phyloP scores from a whole-genome alignment of 768 basidiomycete species.

The Leccinum pellstonianum region DNA sequence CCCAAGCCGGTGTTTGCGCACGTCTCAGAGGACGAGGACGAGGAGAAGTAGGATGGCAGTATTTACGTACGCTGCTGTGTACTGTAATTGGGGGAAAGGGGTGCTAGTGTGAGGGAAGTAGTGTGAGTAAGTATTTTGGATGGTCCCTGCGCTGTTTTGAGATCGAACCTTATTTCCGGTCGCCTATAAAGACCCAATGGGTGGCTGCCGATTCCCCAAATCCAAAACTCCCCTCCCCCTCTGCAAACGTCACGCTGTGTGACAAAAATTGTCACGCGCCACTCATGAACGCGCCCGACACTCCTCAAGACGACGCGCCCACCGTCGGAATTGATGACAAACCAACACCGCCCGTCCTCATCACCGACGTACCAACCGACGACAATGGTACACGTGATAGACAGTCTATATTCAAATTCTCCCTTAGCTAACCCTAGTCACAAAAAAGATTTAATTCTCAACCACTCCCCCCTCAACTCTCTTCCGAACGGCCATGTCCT shows the following conservation, averaged over 20 bases:
- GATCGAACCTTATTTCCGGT: slow-evolving; percentile 82
- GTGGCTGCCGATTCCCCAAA: slow-evolving; percentile 67
- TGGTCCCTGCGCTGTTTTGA: slow-evolving; percentile 72
- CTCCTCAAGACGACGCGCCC: slow-evolving; percentile 31
- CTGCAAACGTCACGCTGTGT: slow-evolving; percentile 56
- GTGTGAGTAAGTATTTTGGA: slow-evolving; percentile 40
- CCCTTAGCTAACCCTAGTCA: slow-evolving; percentile 41
- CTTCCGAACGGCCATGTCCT: slow-evolving; percentile 69
- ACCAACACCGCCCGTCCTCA: slow-evolving; percentile 19
- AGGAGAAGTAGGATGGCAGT: slow-evolving; percentile 50
- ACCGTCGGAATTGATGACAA: slow-evolving; percentile 31
- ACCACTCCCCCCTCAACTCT: slow-evolving; percentile 36
- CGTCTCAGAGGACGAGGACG: slow-evolving; percentile 53
- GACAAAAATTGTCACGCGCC: slow-evolving; percentile 63
- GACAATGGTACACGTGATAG: slow-evolving; percentile 42
- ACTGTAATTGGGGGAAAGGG: slow-evolving; percentile 7
- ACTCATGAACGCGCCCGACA: slow-evolving; percentile 58
- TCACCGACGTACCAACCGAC: slow-evolving; percentile 22
- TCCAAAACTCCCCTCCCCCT: slow-evolving; percentile 54
- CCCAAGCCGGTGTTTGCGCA: slow-evolving; percentile 83
- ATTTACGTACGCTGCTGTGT: slow-evolving; percentile 2
- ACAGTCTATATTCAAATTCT: slow-evolving; percentile 30
- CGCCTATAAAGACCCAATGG: slow-evolving; percentile 81
- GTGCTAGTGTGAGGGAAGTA: slow-evolving; percentile 21
- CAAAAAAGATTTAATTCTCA: slow-evolving; percentile 20